These are phyloP conservation scores for Colletotrichum higginsianum DNA, from an alignment of 2,329 filamentous ascomycete genomes.

Conservation along the genomic window DNA sequence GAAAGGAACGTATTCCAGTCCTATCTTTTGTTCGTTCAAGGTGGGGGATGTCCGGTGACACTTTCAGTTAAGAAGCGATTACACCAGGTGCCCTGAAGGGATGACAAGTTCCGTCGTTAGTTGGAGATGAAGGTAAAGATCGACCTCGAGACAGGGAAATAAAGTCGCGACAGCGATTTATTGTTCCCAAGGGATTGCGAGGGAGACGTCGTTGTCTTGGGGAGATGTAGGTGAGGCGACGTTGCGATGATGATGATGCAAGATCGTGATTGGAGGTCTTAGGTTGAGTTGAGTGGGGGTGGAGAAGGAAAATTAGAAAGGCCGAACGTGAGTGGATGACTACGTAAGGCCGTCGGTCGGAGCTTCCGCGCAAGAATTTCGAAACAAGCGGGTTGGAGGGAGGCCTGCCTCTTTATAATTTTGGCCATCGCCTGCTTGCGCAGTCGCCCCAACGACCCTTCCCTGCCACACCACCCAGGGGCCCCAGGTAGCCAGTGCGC, in stretches of 20 bases:
- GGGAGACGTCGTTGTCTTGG: not conserved
- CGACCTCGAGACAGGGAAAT: conserved; percentile 15
- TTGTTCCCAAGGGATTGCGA: conserved; percentile 6
- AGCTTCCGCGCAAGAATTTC: conserved; percentile 68
- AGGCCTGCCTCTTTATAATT: conserved; percentile 71
- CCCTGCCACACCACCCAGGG: conserved; percentile 42
- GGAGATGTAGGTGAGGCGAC: conserved; percentile 8
- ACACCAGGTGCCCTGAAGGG: conserved; percentile 24
- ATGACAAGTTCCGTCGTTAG: conserved; percentile 35
- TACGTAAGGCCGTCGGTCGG: conserved; percentile 70
- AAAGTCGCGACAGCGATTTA: conserved; percentile 11
- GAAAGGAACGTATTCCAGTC: conserved; percentile 61
- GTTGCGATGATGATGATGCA: conserved; percentile 31
- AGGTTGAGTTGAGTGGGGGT: conserved; percentile 47
- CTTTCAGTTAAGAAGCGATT: conserved; percentile 42
- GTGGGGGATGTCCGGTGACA: conserved; percentile 22
- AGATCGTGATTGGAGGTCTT: conserved; percentile 45
- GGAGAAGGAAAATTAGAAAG: conserved; percentile 55
- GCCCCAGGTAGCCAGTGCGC: conserved; percentile 48
- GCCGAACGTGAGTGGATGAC: conserved; percentile 61
- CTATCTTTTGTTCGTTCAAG: conserved; percentile 46
- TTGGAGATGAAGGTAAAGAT: conserved; percentile 9
- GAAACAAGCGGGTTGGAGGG: conserved; percentile 67
- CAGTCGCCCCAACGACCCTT: conserved; percentile 59
- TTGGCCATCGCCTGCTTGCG: conserved; percentile 56